These are phyloP conservation scores for Ustulina deusta DNA, from an alignment of 2,329 filamentous ascomycete species.

Conservation along the genomic window DNA sequence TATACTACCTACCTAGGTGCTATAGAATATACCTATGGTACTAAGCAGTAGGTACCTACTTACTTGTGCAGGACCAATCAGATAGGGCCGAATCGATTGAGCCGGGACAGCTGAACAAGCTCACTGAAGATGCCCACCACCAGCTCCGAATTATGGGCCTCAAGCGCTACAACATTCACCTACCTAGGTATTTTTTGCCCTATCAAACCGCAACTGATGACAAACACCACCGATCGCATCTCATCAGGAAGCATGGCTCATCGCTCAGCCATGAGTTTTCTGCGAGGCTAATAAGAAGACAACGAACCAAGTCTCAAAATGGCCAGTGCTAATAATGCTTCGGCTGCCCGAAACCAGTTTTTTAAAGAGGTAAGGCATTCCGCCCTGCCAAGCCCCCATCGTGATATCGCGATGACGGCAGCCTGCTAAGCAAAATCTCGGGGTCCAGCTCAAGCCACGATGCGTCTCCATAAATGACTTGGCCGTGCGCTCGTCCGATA, in stretches of 20 bases:
- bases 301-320: conserved; percentile 41
- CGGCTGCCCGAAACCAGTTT: conserved; percentile 48
- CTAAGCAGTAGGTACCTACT: no score
- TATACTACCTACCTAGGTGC: background rate
- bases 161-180: background rate
- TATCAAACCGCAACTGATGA: background rate
- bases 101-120: no score
- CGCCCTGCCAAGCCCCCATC: conserved; percentile 11
- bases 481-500: conserved; percentile 62
- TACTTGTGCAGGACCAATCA: no score
- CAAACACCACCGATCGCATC: background rate
- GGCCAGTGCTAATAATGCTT: conserved; percentile 42
- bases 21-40: no score
- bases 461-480: conserved; percentile 71
- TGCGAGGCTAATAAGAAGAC: conserved; percentile 12
- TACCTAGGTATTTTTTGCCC: background rate
- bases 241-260: background rate
- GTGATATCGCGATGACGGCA: conserved; percentile 16
- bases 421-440: conserved; percentile 29
- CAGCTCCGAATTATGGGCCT: conserved; percentile 23
- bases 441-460: conserved; percentile 68
- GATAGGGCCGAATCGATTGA: no score
- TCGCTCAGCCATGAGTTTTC: background rate
- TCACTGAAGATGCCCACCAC: background rate
- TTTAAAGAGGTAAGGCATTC: conserved; percentile 52